Evolutionary conservation across 805 yeast species (phyloP), one percentile per base, ranked within the genome.

Genomic region (Starmerella geochares): DNA sequence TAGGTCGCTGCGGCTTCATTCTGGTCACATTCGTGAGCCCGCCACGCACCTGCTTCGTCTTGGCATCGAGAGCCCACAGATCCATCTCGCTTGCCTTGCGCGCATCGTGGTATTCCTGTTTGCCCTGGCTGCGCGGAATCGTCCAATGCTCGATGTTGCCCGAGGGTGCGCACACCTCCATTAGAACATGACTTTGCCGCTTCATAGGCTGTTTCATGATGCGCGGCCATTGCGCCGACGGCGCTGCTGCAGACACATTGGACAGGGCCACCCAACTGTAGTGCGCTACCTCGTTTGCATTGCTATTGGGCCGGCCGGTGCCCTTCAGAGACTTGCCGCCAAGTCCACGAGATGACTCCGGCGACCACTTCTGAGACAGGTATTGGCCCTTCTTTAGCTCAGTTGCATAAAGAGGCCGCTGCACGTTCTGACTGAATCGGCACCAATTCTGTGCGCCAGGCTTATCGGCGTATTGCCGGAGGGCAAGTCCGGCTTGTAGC

Each of bases 101-200:
- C 0, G 95, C 95, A 68, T 92, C 97, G 61, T 85, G 94, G 58
- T 86, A 92, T 2, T 71, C 78, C 53, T 78, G 82, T 54, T 78
- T 78, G 5, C 86, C 83, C 48, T 76, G 72, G 17, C 94, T 79
- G 62, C 81, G 83, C 0, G 96, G 82, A 2, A 92, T 76, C 14
- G 80, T 80, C 95, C 96, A 87, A 52, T 80, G 79, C 66, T 90
- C 96, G 38, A 90, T 66, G 42, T 75, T 74, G 1, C 96, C 96
- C 13, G 81, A 73, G 0, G 88, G 76, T 0, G 86, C 78, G 70
- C 96, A 86, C 2, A 87, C 75, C 55, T 80, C 83, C 64, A 88
- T 71, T 21, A 78, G 70, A 16, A 90, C 92, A 67, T 87, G 94
- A 3, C 87, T 86, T 62, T 86, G 84, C 44, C 82, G 75, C 61